phyloP scores from a whole-genome alignment of 257 asterid species.

The Rauvolfia tetraphylla region DNA sequence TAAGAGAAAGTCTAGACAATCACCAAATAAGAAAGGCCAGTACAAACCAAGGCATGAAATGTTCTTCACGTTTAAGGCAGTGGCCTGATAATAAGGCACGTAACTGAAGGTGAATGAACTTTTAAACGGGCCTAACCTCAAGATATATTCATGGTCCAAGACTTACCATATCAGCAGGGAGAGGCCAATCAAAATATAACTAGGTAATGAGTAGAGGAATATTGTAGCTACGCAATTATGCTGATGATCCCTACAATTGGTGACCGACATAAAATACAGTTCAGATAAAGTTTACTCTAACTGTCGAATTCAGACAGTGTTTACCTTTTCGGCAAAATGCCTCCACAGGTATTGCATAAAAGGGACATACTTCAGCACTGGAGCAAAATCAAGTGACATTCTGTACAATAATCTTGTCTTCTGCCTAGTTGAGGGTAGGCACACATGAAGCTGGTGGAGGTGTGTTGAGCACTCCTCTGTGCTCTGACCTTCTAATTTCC shows the following conservation, averaged over 20 bases:
- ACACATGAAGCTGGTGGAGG: conserved; percentile 96
- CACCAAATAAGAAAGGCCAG: neutral
- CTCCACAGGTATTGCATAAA: conserved; percentile 80
- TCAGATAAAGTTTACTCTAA: neutral
- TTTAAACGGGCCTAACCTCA: neutral
- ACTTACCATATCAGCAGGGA: neutral
- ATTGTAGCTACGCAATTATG: neutral
- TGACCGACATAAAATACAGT: neutral
- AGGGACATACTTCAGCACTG: conserved; percentile 73
- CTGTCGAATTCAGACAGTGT: neutral
- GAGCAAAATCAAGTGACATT: conserved; percentile 97
- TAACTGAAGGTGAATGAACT: neutral
- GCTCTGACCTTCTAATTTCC: conserved; percentile 76
- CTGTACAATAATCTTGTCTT: conserved; percentile 88
- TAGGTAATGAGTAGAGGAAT: neutral
- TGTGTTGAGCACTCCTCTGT: conserved; percentile 75
- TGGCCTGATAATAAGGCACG: neutral
- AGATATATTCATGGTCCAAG: neutral
- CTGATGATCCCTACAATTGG: neutral
- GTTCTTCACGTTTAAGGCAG: neutral
- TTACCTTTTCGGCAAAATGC: conserved; percentile 90
- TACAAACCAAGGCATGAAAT: neutral
- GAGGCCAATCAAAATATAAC: neutral
- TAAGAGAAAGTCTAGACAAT: neutral
- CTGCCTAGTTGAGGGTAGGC: conserved; percentile 78